Evolutionary conservation across 768 basidiomycete genomes (phyloP).

Genomic region (Chlorophyllum brunneum): DNA sequence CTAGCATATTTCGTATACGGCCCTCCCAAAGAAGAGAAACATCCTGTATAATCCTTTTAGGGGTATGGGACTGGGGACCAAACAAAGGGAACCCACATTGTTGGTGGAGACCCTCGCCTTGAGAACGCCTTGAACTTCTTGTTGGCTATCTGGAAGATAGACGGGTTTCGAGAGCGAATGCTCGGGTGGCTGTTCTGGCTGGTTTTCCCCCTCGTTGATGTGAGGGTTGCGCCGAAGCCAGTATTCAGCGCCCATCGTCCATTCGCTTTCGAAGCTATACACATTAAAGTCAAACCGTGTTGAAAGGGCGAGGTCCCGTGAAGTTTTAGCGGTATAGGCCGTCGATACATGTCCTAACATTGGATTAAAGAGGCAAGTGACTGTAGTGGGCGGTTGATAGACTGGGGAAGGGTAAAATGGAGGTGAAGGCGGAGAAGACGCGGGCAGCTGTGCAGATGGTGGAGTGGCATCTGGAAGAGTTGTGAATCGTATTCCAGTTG

Average conservation of each 20-base stretch:
- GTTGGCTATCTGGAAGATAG: constrained; percentile 13
- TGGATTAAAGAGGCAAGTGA: constrained; percentile 93
- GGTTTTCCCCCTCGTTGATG: constrained; percentile 15
- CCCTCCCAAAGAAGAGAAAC: constrained; percentile 94
- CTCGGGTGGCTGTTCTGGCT: constrained; percentile 9
- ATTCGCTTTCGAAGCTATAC: constrained; percentile 95
- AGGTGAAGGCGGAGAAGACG: constrained; percentile 28
- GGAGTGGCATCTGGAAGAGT: constrained; percentile 81
- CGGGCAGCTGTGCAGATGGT: constrained; percentile 52
- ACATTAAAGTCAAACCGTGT: constrained; percentile 95
- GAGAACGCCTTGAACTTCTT: constrained; percentile 72
- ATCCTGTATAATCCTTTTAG: constrained; percentile 46
- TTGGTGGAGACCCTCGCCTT: constrained; percentile 89
- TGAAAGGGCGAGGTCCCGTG: constrained; percentile 79
- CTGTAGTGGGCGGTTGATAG: constrained; percentile 87
- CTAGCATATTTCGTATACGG: constrained; percentile 80
- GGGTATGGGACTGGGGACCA: background rate
- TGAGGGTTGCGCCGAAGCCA: constrained; percentile 67
- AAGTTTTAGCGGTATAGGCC: constrained; percentile 87
- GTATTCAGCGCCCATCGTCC: constrained; percentile 95
- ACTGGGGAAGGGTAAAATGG: constrained; percentile 32
- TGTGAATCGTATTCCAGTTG: constrained; percentile 91
- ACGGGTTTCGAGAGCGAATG: background rate
- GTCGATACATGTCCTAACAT: constrained; percentile 92
- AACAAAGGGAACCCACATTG: constrained; percentile 50